Base-by-base conservation (phyloP, 441 rosid species). In the Daphne laureola region DNA sequence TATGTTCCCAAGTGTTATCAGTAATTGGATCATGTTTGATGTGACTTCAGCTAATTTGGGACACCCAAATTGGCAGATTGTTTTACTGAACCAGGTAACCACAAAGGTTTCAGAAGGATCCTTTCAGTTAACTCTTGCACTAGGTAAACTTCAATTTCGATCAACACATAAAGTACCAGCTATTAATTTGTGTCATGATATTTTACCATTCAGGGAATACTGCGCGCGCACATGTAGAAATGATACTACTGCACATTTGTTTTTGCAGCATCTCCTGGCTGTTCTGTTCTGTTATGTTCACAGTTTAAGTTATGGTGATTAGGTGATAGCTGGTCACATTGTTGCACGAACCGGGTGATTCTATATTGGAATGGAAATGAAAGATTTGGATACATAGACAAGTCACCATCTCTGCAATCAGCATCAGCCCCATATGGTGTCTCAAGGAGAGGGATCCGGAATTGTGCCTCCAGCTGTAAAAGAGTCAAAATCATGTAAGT, bases 311-410 rank as follows among this genome's bases (percentile, higher is more conserved):
- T 15, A 26, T 53, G 18, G 48, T 67, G 64, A 46, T 57, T 67
- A 92, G 96, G 98, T 23, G 98, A 92, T 69, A 84, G 96, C 76
- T 89, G 98, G 98, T 87, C 98, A 25, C 95, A 90, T 71, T 80
- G 83, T 1, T 93, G 93, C 79, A 89, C 97, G 8, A 84, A 84
- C 68, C 76, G 97, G 67, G 57, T 89, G 36, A 84, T 87, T 74
- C 54, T 93, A 57, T 82, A 83, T 67, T 92, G 98, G 97, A 84
- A 85, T 53, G 87, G 84, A 46, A 76, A 89, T 53, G 92, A 92
- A 49, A 75, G 96, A 40, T 74, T 65, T 23, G 97, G 96, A 4
- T 73, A 84, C 49, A 80, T 89, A 3, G 95, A 86, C 67, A 89
- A 92, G 75, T 89, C 98, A 5, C 97, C 97, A 44, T 83, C 86